phyloP scores from a whole-genome alignment of 1,284 basidiomycete species.

The Lentinula novae-zelandiae region DNA sequence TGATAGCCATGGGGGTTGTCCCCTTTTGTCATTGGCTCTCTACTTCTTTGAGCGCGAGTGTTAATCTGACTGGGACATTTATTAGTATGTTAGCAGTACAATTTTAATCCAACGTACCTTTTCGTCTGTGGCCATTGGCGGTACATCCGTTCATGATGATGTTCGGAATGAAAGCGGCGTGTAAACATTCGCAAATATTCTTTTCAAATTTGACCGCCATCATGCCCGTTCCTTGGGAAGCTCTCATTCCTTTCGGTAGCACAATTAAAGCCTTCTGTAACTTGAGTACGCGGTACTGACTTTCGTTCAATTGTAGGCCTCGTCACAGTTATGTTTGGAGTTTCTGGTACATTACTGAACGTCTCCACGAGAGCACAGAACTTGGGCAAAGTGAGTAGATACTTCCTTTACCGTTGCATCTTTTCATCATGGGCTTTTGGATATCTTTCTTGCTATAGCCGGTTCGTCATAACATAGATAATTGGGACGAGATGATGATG shows the following conservation, averaged over 20 bases:
- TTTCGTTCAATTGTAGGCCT: conserved; percentile 50
- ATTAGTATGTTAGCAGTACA: too few relatives aligned
- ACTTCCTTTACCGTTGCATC: not conserved
- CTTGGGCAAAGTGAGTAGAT: conserved; percentile 75
- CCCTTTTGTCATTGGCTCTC: too few relatives aligned
- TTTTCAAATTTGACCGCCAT: conserved; percentile 13
- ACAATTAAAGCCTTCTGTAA: conserved; percentile 10
- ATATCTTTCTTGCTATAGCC: conserved; percentile 47
- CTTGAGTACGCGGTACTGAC: conserved; percentile 2
- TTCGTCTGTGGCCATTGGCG: too few relatives aligned
- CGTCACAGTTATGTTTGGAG: conserved; percentile 84
- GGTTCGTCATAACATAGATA: conserved; percentile 78
- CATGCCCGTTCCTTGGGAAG: conserved; percentile 96
- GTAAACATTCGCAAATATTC: conserved; percentile 10
- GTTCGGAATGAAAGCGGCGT: too few relatives aligned
- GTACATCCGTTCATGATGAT: too few relatives aligned
- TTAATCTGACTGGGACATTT: too few relatives aligned
- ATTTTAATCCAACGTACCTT: too few relatives aligned
- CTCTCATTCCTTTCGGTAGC: conserved; percentile 87
- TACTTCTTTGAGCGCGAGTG: too few relatives aligned
- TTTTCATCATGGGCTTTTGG: not conserved
- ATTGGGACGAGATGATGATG: conserved; percentile 97
- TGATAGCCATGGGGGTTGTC: too few relatives aligned
- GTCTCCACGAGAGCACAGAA: conserved; percentile 76
- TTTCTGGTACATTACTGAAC: conserved; percentile 82